These are phyloP conservation scores for Hygrophorus pudorinus DNA, from an alignment of 768 basidiomycete genomes.

Conservation along the genomic window DNA sequence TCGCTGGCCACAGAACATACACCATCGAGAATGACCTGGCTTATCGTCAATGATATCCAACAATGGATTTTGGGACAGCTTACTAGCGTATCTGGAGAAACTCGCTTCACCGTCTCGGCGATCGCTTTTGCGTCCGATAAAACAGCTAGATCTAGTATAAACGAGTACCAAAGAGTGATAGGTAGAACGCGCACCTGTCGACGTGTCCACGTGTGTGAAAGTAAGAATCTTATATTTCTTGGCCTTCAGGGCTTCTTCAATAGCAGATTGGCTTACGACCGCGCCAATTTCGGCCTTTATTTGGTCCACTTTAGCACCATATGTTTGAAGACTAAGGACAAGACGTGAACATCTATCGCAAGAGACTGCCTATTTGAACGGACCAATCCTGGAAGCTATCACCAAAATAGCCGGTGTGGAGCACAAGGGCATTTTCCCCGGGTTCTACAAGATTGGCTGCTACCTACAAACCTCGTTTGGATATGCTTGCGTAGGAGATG, in stretches of 20 bases:
- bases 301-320: slow-evolving; percentile 82
- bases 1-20: slow-evolving; percentile 96
- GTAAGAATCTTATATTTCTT: slow-evolving; percentile 86
- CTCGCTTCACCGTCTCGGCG: slow-evolving; percentile 55
- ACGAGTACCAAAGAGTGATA: neutral
- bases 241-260: slow-evolving; percentile 60
- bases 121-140: slow-evolving; percentile 77
- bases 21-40: slow-evolving; percentile 73
- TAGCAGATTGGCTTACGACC: slow-evolving; percentile 47
- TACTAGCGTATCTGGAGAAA: slow-evolving; percentile 83
- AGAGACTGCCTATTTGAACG: slow-evolving; percentile 13
- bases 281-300: slow-evolving; percentile 76
- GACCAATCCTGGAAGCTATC: slow-evolving; percentile 85
- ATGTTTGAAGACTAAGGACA: slow-evolving; percentile 58
- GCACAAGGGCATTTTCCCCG: slow-evolving; percentile 69
- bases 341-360: neutral
- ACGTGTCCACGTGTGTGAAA: slow-evolving; percentile 94
- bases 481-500: no score
- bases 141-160: slow-evolving; percentile 41
- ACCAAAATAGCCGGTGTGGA: slow-evolving; percentile 91
- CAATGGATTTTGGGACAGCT: slow-evolving; percentile 7
- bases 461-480: slow-evolving; percentile 38
- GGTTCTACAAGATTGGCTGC: slow-evolving; percentile 84
- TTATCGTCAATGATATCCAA: neutral
- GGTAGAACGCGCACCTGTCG: slow-evolving; percentile 44